These are phyloP conservation scores for Phellopilus nigrolimitatus DNA, from an alignment of 1,284 basidiomycete genomes.

Conservation along the genomic window DNA sequence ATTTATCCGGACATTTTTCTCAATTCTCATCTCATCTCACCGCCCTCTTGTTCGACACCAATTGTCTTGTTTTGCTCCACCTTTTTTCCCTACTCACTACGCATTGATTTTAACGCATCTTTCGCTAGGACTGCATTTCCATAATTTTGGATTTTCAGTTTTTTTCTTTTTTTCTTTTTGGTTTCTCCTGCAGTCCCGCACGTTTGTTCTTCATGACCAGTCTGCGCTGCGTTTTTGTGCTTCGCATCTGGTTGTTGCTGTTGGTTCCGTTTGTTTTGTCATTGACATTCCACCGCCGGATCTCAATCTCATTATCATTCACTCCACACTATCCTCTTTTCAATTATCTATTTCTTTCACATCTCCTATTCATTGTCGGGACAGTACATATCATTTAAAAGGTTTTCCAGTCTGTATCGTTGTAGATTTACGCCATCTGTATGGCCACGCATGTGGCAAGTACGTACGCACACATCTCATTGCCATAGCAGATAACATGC, in stretches of 20 bases:
- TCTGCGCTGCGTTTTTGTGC: constrained; percentile 7
- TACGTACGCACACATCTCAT: constrained; percentile 2
- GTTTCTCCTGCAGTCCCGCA: not conserved
- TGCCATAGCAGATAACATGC: constrained; percentile 2
- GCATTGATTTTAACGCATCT: constrained; percentile 13
- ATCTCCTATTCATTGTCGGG: not conserved
- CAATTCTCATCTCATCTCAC: not conserved
- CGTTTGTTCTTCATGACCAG: not conserved
- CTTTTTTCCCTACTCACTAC: not conserved
- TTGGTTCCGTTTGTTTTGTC: constrained; percentile 4
- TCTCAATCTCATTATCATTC: constrained; percentile 3
- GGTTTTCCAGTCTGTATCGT: constrained; percentile 13
- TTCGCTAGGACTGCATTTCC: constrained; percentile 2
- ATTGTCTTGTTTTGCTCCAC: not conserved
- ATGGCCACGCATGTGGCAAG: constrained; percentile 5
- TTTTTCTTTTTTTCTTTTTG: not conserved
- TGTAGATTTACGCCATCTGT: constrained; percentile 14
- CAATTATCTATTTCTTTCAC: constrained; percentile 9
- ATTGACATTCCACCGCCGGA: not conserved
- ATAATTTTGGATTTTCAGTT: too few relatives aligned
- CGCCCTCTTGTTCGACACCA: not conserved
- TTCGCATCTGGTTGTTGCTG: constrained; percentile 3
- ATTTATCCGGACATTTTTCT: constrained; percentile 6
- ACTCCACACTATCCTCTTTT: not conserved
- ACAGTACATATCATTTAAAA: constrained; percentile 11